phyloP scores from a whole-genome alignment of 2,329 filamentous ascomycete genomes.

The Epichloe amarillans region DNA sequence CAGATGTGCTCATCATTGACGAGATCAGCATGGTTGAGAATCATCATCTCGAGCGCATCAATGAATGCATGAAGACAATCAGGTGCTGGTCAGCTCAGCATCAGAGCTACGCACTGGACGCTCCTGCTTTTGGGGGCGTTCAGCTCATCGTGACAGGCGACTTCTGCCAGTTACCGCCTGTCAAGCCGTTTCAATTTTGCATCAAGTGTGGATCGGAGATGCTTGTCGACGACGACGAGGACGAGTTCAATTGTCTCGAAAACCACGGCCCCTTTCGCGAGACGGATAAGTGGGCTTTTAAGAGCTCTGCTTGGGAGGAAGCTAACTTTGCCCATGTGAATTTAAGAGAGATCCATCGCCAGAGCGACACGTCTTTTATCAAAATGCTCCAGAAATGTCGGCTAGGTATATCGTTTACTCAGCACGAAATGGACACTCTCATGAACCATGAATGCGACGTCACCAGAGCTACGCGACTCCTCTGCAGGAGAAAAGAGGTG shows the following conservation, averaged over 20 bases:
- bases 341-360: constrained; percentile 42
- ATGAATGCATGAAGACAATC: constrained; percentile 18
- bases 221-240: constrained; percentile 7
- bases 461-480: constrained; percentile 9
- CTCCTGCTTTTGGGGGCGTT: constrained; percentile 12
- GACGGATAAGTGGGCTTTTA: constrained; percentile 47
- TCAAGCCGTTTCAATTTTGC: constrained; percentile 34
- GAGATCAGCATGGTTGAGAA: constrained; percentile 55
- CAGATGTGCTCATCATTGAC: constrained; percentile 48
- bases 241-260: neutral
- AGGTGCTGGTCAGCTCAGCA: neutral
- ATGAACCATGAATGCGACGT: constrained; percentile 31
- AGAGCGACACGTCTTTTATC: constrained; percentile 40
- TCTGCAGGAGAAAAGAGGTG: constrained; percentile 6
- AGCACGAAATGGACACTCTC: constrained; percentile 26
- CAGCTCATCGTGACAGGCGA: constrained; percentile 25
- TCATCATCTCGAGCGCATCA: constrained; percentile 16
- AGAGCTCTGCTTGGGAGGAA: constrained; percentile 38
- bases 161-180: constrained; percentile 46
- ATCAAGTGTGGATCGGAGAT: constrained; percentile 8
- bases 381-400: constrained; percentile 41
- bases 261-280: constrained; percentile 15
- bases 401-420: constrained; percentile 26
- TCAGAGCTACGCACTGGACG: neutral
- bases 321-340: constrained; percentile 40